phyloP scores from a whole-genome alignment of 805 yeast species.

The Nakazawaea laoshanensis region DNA sequence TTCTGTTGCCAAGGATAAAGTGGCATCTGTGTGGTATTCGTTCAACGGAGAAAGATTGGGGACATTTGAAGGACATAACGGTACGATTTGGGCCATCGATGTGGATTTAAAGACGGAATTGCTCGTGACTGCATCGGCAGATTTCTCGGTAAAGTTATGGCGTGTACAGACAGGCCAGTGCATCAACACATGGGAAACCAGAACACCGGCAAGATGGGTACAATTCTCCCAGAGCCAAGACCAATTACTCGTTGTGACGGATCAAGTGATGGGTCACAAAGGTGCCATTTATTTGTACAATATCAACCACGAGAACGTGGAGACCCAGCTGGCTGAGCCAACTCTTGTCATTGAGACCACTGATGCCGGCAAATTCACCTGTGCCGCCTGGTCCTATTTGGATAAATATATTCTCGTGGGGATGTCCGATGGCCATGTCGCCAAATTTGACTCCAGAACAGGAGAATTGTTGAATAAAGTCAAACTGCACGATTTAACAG shows the following conservation, averaged over 20 bases:
- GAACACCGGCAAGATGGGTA: slow-evolving; percentile 87
- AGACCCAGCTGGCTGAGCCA: slow-evolving; percentile 46
- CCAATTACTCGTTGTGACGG: slow-evolving; percentile 69
- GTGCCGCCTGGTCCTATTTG: slow-evolving; percentile 82
- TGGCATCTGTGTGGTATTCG: slow-evolving; percentile 89
- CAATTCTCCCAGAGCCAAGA: slow-evolving; percentile 72
- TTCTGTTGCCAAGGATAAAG: slow-evolving; percentile 85
- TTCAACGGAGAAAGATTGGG: slow-evolving; percentile 96
- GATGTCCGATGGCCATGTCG: slow-evolving; percentile 77
- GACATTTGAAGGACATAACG: slow-evolving; percentile 80
- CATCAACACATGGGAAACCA: slow-evolving; percentile 61
- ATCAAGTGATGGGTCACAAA: slow-evolving; percentile 83
- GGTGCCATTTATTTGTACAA: slow-evolving; percentile 71
- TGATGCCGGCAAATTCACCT: slow-evolving; percentile 57
- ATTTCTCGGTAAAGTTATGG: slow-evolving; percentile 81
- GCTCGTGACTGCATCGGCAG: slow-evolving; percentile 88
- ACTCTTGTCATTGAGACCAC: slow-evolving; percentile 49
- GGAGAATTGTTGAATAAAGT: slow-evolving; percentile 59
- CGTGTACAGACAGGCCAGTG: slow-evolving; percentile 69
- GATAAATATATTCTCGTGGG: slow-evolving; percentile 75
- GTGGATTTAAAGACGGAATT: slow-evolving; percentile 61
- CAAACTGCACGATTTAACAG: slow-evolving; percentile 64
- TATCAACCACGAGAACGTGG: slow-evolving; percentile 38
- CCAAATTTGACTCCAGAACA: slow-evolving; percentile 69
- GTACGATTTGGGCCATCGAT: slow-evolving; percentile 94